Conservation (phyloP, 2,329 filamentous ascomycete species). For the Claviceps sorghi region DNA sequence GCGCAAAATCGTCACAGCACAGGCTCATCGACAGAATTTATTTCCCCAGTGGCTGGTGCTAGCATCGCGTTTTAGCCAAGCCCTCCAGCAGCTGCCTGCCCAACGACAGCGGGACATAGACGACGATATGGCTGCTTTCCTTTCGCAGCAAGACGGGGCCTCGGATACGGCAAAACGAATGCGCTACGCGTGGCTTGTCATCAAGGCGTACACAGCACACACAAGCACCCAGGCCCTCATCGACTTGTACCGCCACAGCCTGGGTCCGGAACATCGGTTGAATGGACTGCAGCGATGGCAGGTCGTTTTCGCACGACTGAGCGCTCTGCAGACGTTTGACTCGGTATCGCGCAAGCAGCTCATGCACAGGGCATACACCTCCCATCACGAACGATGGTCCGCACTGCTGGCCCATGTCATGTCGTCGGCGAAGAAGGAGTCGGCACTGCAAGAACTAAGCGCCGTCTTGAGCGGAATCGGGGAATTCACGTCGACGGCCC, state of each 20-base stretch:
- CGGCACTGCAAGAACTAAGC: constrained; percentile 7
- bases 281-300: constrained; percentile 12
- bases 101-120: constrained; percentile 6
- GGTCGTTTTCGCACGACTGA: constrained; percentile 7
- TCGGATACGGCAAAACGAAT: constrained; percentile 4
- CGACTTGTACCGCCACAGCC: constrained; percentile 1
- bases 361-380: constrained; percentile 5
- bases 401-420: constrained; percentile 6
- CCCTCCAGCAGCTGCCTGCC: constrained; percentile 5
- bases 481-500: constrained; percentile 6
- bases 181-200: constrained; percentile 12
- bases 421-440: neutral
- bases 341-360: constrained; percentile 2
- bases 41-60: constrained; percentile 7
- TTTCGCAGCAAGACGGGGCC: constrained; percentile 5
- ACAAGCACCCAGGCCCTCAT: constrained; percentile 8
- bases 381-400: constrained; percentile 10
- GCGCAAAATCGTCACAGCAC: constrained; percentile 7
- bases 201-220: constrained; percentile 8
- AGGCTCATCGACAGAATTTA: constrained; percentile 9
- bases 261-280: constrained; percentile 1
- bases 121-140: constrained; percentile 4
- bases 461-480: constrained; percentile 6
- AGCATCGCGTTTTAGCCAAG: constrained; percentile 9
- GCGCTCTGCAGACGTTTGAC: constrained; percentile 5